Evolutionary conservation across 1,284 basidiomycete genomes (phyloP).

Genomic region (Afroboletus lepidellus): DNA sequence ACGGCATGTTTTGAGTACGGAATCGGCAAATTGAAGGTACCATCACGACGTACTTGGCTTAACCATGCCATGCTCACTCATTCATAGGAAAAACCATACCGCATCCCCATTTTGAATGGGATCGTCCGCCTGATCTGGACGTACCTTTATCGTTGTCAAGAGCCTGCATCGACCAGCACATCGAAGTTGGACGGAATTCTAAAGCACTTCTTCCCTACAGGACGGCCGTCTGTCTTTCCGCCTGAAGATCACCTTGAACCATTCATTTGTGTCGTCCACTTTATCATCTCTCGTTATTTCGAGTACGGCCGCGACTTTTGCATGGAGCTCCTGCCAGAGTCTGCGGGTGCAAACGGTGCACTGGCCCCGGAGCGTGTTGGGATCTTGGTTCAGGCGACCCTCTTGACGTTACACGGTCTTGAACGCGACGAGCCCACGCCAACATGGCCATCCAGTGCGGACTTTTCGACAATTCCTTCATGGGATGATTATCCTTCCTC

Average conservation of each 20-base stretch:
- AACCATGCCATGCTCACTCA: neutral
- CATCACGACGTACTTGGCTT: neutral
- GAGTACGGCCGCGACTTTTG: constrained; percentile 86
- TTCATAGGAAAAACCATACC: constrained; percentile 71
- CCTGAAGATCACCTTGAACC: constrained; percentile 77
- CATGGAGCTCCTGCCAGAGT: constrained; percentile 76
- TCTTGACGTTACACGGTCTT: constrained; percentile 69
- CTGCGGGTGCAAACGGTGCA: constrained; percentile 43
- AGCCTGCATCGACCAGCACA: constrained; percentile 75
- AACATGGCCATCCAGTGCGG: constrained; percentile 73
- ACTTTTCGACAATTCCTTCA: constrained; percentile 64
- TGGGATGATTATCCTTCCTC: constrained; percentile 71
- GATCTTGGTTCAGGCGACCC: constrained; percentile 76
- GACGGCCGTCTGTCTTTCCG: constrained; percentile 62
- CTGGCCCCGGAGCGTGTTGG: constrained; percentile 73
- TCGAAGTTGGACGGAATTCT: constrained; percentile 78
- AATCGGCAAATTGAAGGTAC: constrained; percentile 78
- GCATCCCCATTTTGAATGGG: constrained; percentile 79
- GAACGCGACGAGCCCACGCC: constrained; percentile 71
- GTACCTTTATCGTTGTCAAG: constrained; percentile 90
- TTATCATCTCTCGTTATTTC: constrained; percentile 80
- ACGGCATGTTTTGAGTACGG: constrained; percentile 67
- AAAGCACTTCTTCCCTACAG: constrained; percentile 78
- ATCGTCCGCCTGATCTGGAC: constrained; percentile 89
- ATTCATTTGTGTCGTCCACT: constrained; percentile 81